Evolutionary conservation across 352 stramenopile species (phyloP).

Genomic region (Thraustotheca clavata): DNA sequence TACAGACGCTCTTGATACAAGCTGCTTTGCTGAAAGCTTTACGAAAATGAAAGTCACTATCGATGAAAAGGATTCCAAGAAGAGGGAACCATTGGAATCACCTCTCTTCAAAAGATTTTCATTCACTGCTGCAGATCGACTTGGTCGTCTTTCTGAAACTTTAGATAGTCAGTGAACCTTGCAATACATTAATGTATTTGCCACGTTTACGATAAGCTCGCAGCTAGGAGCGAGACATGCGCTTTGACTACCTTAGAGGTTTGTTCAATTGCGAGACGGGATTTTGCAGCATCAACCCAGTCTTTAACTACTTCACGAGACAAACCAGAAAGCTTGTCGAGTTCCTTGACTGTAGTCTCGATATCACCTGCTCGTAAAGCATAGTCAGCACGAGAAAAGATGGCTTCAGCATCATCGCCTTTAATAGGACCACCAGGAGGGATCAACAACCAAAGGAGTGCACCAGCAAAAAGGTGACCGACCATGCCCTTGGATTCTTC

Average conservation of each 20-base stretch:
- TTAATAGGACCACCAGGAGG: conserved; percentile 66
- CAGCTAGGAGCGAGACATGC: conserved; percentile 64
- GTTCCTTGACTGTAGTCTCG: conserved; percentile 54
- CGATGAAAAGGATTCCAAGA: neutral
- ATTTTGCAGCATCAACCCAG: conserved; percentile 65
- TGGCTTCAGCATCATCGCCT: conserved; percentile 54
- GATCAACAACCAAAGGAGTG: conserved; percentile 67
- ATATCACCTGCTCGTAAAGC: conserved; percentile 75
- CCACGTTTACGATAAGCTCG: conserved; percentile 61
- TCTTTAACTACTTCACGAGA: conserved; percentile 61
- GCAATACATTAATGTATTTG: too few relatives aligned
- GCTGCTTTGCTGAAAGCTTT: conserved; percentile 22
- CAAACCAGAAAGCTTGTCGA: conserved; percentile 56
- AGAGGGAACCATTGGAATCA: neutral
- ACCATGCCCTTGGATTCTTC: conserved; percentile 46
- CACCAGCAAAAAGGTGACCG: conserved; percentile 59
- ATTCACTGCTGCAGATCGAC: conserved; percentile 12
- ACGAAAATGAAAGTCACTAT: conserved; percentile 20
- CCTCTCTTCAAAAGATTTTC: conserved; percentile 16
- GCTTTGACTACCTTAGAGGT: conserved; percentile 78
- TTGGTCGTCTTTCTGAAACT: too few relatives aligned
- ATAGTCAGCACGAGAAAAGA: conserved; percentile 75
- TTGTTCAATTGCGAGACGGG: conserved; percentile 68
- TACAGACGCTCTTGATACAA: conserved; percentile 5
- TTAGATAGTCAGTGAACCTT: too few relatives aligned